Evolutionary conservation across 2,329 filamentous ascomycete species (phyloP).

Genomic region (Colletotrichum incanum): DNA sequence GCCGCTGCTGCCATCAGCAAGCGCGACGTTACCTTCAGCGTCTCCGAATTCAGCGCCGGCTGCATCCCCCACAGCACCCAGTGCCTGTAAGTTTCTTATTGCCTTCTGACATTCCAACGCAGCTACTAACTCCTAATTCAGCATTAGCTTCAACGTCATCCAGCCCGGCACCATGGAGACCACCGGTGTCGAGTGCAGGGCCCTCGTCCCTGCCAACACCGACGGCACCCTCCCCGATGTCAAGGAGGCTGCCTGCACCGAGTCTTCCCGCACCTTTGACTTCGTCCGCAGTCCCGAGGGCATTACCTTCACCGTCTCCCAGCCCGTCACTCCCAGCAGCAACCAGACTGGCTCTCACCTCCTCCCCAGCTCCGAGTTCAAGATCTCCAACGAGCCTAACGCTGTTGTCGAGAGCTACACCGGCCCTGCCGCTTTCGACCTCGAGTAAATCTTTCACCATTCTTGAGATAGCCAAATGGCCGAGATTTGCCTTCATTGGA

Average conservation of each 20-base stretch:
- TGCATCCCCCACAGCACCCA: constrained; percentile 50
- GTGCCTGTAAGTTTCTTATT: constrained; percentile 46
- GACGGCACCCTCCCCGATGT: constrained; percentile 51
- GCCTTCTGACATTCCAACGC: no score
- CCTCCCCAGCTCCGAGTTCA: constrained; percentile 48
- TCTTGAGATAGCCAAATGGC: neutral
- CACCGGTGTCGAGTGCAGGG: constrained; percentile 46
- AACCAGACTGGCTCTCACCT: constrained; percentile 48
- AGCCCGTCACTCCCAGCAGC: constrained; percentile 49
- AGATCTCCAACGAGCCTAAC: constrained; percentile 46
- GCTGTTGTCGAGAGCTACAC: constrained; percentile 50
- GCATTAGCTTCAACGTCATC: constrained; percentile 29
- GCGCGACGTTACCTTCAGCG: constrained; percentile 47
- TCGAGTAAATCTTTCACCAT: constrained; percentile 17
- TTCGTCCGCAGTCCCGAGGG: constrained; percentile 46
- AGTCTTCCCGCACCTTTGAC: constrained; percentile 51
- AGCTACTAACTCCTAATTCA: neutral
- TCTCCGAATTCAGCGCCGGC: constrained; percentile 49
- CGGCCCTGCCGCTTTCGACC: constrained; percentile 45
- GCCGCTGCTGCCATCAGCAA: constrained; percentile 45
- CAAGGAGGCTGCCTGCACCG: constrained; percentile 48
- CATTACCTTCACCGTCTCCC: constrained; percentile 48
- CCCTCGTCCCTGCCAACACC: constrained; percentile 43
- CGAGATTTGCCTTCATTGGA: fast-evolving
- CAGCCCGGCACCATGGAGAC: constrained; percentile 49